Base-by-base conservation (phyloP, 2,329 filamentous ascomycete species). In the Parastagonospora nodorum region DNA sequence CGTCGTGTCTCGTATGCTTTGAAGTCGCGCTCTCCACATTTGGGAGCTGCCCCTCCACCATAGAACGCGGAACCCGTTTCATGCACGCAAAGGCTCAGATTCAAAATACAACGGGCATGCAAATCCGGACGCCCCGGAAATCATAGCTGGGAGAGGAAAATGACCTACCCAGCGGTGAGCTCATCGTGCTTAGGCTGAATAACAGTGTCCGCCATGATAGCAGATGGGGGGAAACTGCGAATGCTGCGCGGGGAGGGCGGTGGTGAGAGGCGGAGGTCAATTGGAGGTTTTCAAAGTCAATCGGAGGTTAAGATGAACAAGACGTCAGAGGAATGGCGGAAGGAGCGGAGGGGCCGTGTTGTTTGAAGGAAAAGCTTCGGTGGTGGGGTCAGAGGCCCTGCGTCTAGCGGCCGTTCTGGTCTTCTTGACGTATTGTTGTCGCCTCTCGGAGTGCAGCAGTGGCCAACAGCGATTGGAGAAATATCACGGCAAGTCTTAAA, bases 151-250 rank as follows among this genome's bases (percentile, higher is more conserved):
- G 19, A 36, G 27, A 12, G 40, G 33, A 29, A 36, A 43, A 41
- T 36, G 16, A 71, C 78, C 66, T 75, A 80, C 78, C 76, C 77
- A 61, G 78, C 77, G 64, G 71, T 77, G 65, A 65, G 58, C 61
- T 77, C 76, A 48, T 74, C 75, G 44, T 64, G 60, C 50, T 79
- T 75, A 44, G 74, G 75, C 53, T 75, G 72, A 60, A 80, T 78
- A 53, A 79, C 68, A 28, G 77, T 79, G 69, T 78, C 74, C 57
- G 78, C 74, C 77, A 80, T 80, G 39, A 50, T 57, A 48, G 50
- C 45, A 47, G 51, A 47, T 41, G 42, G 50, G 47, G 48, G 46
- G 38, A 46, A 41, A 29, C 16, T 63, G 64, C 63, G 63, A 54
- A 57, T 53, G 62, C 51, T 55, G 51, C 45, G 51, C 48, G 46